These are phyloP conservation scores for Plasmodium vinckei DNA, from an alignment of 169 alveolate species.

Conservation along the genomic window DNA sequence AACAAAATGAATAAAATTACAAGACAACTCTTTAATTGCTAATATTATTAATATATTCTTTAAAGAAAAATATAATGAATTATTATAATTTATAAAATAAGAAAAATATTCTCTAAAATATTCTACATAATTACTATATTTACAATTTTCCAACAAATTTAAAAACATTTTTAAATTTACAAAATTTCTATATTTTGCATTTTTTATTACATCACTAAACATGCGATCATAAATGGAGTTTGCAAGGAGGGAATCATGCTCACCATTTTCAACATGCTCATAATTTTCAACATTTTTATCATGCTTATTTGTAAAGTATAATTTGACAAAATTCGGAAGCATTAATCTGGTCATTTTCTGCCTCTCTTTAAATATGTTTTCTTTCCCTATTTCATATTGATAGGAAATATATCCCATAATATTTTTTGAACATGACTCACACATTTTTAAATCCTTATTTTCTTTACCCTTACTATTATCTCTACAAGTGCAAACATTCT, in stretches of 20 bases:
- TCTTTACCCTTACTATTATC: background rate
- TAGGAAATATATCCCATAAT: slow-evolving; percentile 45
- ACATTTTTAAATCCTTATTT: background rate
- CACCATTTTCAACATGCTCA: background rate
- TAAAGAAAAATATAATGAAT: slow-evolving; percentile 39
- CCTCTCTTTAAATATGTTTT: slow-evolving; percentile 8
- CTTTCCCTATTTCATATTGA: slow-evolving; percentile 34
- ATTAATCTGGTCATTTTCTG: background rate
- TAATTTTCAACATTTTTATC: background rate
- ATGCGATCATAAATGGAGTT: slow-evolving; percentile 19
- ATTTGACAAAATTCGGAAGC: slow-evolving; percentile 55
- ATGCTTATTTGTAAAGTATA: slow-evolving; percentile 31
- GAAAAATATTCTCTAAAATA: slow-evolving; percentile 22
- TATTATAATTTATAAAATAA: slow-evolving; percentile 19
- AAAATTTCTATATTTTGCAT: slow-evolving; percentile 31
- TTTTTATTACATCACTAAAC: slow-evolving; percentile 57
- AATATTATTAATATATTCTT: slow-evolving; percentile 20
- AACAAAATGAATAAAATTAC: slow-evolving; percentile 29
- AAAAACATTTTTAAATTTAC: slow-evolving; percentile 34
- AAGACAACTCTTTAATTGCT: slow-evolving; percentile 38
- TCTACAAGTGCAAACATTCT: background rate
- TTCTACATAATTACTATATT: slow-evolving; percentile 11
- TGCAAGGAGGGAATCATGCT: background rate
- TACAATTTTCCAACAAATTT: background rate
- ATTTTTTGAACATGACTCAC: background rate